Evolutionary conservation across 495 filamentous ascomycete genomes (phyloP).

Genomic region (Penicilliopsis zonata): DNA sequence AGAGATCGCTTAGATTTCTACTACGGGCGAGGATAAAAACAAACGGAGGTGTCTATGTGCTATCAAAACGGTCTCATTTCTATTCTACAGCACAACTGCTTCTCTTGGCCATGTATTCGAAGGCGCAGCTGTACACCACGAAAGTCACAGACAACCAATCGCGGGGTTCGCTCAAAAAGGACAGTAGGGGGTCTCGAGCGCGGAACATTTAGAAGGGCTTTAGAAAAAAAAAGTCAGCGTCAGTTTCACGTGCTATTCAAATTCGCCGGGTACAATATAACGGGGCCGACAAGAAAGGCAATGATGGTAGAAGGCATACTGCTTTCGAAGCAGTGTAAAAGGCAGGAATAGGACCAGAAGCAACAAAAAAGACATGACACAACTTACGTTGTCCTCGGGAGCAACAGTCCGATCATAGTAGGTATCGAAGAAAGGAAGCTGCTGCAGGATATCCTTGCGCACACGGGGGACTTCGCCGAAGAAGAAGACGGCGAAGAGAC

Average conservation of each 20-base stretch:
- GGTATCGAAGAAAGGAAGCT: slow-evolving; percentile 47
- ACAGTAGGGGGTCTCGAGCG: slow-evolving; percentile 5
- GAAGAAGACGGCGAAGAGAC: slow-evolving; percentile 56
- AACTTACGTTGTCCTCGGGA: slow-evolving; percentile 52
- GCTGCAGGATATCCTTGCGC: slow-evolving; percentile 50
- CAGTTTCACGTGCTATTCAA: not conserved
- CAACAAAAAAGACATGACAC: not conserved
- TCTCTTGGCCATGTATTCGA: slow-evolving; percentile 4
- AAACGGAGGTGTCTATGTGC: slow-evolving; percentile 22
- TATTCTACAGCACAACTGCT: slow-evolving; percentile 15
- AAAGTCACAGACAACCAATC: slow-evolving; percentile 1
- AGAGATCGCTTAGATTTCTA: no score
- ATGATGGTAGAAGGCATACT: not conserved
- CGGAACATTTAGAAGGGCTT: slow-evolving; percentile 31
- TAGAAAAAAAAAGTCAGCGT: slow-evolving; percentile 11
- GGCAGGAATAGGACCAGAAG: no score
- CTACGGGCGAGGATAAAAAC: no score
- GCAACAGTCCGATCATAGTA: slow-evolving; percentile 47
- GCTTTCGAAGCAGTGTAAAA: no score
- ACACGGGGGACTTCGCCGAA: slow-evolving; percentile 60
- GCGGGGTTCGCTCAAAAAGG: slow-evolving; percentile 1
- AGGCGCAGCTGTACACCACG: slow-evolving; percentile 1
- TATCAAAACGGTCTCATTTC: slow-evolving; percentile 23
- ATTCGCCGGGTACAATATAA: not conserved
- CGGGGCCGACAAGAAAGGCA: not conserved